These are phyloP conservation scores for Paraphaeosphaeria sporulosa DNA, from an alignment of 2,329 filamentous ascomycete species.

Conservation along the genomic window DNA sequence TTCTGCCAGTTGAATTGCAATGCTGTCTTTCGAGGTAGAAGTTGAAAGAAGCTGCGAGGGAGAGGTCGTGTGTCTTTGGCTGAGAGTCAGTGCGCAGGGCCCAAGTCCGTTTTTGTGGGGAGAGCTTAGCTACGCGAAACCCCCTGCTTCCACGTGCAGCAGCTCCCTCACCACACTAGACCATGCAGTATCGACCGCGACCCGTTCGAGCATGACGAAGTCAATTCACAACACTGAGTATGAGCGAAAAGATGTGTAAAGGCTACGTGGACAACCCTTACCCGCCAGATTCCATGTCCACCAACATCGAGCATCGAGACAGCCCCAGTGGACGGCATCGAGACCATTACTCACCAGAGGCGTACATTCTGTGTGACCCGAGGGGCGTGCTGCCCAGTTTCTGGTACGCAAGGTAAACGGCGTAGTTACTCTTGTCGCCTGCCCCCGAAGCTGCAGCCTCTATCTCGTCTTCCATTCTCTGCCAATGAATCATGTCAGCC, in stretches of 20 bases:
- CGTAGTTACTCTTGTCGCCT: background rate
- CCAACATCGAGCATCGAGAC: background rate
- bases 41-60: conserved; percentile 2
- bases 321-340: background rate
- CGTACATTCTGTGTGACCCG: too few relatives aligned
- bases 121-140: conserved; percentile 22
- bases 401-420: background rate
- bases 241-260: too few relatives aligned
- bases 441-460: background rate
- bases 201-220: too few relatives aligned
- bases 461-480: background rate
- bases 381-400: background rate
- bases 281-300: background rate
- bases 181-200: too few relatives aligned
- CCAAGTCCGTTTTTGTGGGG: conserved; percentile 26
- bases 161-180: background rate
- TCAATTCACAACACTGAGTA: background rate
- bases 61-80: conserved; percentile 17
- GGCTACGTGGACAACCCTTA: background rate
- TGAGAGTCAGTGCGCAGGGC: conserved; percentile 14
- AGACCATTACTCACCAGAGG: too few relatives aligned
- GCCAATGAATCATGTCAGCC: background rate
- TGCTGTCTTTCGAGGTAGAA: background rate
- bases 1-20: conserved; percentile 8
- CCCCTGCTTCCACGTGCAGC: conserved; percentile 17